Conservation (phyloP, 2,329 filamentous ascomycete species). For the Hawksworthiomyces lignivorus region DNA sequence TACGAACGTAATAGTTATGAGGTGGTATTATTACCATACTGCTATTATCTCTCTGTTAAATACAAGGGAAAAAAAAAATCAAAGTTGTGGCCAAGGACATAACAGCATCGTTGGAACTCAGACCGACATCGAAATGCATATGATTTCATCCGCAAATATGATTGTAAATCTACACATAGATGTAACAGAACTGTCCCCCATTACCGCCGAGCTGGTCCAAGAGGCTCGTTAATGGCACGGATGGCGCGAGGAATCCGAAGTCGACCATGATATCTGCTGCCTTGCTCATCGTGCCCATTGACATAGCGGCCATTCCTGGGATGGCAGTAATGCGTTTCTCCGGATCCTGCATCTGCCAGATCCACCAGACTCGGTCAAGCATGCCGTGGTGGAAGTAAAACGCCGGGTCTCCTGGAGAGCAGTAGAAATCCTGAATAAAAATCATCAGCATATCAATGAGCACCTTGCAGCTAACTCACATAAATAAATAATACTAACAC, state of each 20-base stretch:
- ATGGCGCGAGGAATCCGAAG: slow-evolving; percentile 18
- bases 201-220: slow-evolving; percentile 21
- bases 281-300: slow-evolving; percentile 8
- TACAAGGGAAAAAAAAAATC: no score
- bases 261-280: slow-evolving; percentile 13
- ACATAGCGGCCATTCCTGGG: slow-evolving; percentile 20
- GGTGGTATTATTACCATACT: no score
- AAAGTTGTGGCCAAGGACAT: no score
- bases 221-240: slow-evolving; percentile 15
- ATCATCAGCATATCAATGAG: no score
- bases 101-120: no score
- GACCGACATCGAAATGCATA: no score
- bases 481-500: no score
- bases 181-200: slow-evolving; percentile 20
- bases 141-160: no score
- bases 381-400: slow-evolving; percentile 32
- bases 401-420: slow-evolving; percentile 29
- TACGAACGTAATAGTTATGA: no score
- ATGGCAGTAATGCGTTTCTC: slow-evolving; percentile 20
- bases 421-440: slow-evolving; percentile 20
- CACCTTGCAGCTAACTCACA: no score
- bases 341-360: slow-evolving; percentile 33
- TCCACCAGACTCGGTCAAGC: slow-evolving; percentile 32
- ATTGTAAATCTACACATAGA: slow-evolving; percentile 23
- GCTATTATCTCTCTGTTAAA: no score